Evolutionary conservation across 2,329 filamentous ascomycete genomes (phyloP), one percentile per base, ranked within the genome.

Genomic region (Neurospora crassa): DNA sequence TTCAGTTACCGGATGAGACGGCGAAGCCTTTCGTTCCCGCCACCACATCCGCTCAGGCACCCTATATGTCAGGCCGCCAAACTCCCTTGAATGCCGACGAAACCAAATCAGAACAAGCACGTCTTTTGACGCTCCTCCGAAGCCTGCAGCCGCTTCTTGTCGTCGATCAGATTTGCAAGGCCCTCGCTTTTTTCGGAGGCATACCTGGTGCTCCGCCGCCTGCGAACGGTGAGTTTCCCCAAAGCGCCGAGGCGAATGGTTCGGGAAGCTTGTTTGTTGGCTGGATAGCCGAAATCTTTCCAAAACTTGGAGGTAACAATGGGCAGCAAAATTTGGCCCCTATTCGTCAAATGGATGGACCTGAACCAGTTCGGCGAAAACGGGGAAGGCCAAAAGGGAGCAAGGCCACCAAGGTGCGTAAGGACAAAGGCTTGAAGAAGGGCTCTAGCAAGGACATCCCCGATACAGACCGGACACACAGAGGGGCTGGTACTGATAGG

Each of bases 241-340:
- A 83, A 37, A 90, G 88, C 74, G 84, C 83, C 11, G 82, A 84
- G 67, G 82, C 82, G 14, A 89, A 89, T 76, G 88, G 88, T 3
- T 80, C 84, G 1, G 89, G 88, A 1, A 83, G 84, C 24, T 79
- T 88, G 12, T 87, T 90, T 72, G 83, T 91, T 40, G 85, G 86
- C 24, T 90, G 88, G 88, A 79, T 90, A 67, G 82, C 87, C 14
- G 88, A 90, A 76, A 88, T 91, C 70, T 91, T 90, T 72, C 88
- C 88, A 20, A 82, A 80, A 43, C 78, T 79, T 71, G 79, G 78
- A 75, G 73, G 70, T 40, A 75, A 70, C 45, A 69, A 59, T 40
- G 72, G 67, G 43, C 73, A 73, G 34, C 73, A 70, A 69, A 70
- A 76, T 40, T 74, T 77, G 73, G 79, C 75, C 72, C 78, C 78